Evolutionary conservation across 495 filamentous ascomycete species (phyloP), one percentile per base, ranked within the genome.

Genomic region (Aspergillus indologenus): DNA sequence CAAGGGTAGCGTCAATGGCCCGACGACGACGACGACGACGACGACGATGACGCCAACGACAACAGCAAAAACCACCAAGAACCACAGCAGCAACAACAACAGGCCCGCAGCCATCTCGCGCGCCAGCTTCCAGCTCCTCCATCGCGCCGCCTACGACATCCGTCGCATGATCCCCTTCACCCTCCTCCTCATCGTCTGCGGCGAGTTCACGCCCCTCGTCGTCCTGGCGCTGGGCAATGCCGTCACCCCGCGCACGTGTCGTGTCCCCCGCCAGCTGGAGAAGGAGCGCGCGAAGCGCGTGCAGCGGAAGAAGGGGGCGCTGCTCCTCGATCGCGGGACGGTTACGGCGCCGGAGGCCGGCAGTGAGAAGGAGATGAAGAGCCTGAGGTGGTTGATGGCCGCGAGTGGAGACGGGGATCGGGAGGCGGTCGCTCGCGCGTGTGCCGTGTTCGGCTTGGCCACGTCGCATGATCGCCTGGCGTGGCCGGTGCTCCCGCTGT

Each of bases 131-230:
- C 88, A 90, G 58, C 76, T 93, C 12, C 65, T 90, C 31, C 69
- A 64, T n/a, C 81, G 91, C 50, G 81, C 81, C 12, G 71, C 74
- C 9, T 81, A 88, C 63, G 94, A 97, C 68, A 72, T 87, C 11
- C 73, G 77, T 0, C 84, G 88, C n/a, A 78, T 97, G 29, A 90
- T 91, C 3, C 67, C 86, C 3, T 96, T 98, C 69, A 82, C 68
- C 0, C 20, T 96, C 3, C 67, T 96, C 3, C 77, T 96, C 1
- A 54, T 92, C 0, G 46, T 95, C 42, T 90, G 86, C 67, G 94
- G 90, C 3, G 93, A 97, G 67, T 85, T 94, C 68, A 90, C 91
- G 7, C 91, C 92, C 0, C 61, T 97, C 1, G 68, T 94, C 7
- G 68, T 96, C 0, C 80, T 87, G 0, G 70, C 87, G 5, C 75